A percentile compares a stretch with the other conserved stretches of the same genome.
Evolutionary conservation across 306 rosid genomes (phyloP).

Genomic region (Myrica gale): DNA sequence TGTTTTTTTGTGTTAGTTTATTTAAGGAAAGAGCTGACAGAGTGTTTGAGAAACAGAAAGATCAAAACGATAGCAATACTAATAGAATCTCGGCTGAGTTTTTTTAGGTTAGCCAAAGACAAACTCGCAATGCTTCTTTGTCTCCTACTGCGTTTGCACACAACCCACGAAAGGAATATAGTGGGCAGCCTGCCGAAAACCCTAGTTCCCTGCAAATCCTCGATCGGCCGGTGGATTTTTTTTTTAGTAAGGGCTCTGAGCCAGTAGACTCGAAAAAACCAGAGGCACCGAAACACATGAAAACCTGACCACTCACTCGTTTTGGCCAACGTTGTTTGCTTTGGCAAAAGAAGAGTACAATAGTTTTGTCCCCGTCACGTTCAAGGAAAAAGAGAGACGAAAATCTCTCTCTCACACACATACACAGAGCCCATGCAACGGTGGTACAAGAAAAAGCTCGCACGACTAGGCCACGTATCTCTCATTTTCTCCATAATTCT

Average conservation of each 20-base stretch:
- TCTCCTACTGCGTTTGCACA: neutral
- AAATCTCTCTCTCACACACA: too few relatives aligned
- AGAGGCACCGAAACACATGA: neutral
- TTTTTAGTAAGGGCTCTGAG: neutral
- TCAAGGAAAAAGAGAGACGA: slow-evolving; percentile 35
- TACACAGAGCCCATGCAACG: too few relatives aligned
- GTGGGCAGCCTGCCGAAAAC: neutral
- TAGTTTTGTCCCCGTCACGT: neutral
- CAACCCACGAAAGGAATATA: neutral
- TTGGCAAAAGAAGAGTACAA: neutral
- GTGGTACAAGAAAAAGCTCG: neutral
- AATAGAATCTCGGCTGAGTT: neutral
- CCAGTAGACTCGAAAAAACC: neutral
- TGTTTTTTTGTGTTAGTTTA: neutral
- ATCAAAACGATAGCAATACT: neutral
- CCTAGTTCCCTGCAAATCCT: neutral
- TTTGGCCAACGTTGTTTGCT: neutral
- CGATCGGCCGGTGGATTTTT: neutral
- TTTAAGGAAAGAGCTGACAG: neutral
- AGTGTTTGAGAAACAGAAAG: neutral
- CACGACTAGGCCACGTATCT: neutral
- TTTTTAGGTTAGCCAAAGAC: neutral
- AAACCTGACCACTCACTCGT: too few relatives aligned
- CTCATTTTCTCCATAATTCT: too few relatives aligned
- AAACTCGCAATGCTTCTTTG: neutral